Conservation (phyloP, 1,284 basidiomycete genomes). For the Cystobasidiaceae sp. region DNA sequence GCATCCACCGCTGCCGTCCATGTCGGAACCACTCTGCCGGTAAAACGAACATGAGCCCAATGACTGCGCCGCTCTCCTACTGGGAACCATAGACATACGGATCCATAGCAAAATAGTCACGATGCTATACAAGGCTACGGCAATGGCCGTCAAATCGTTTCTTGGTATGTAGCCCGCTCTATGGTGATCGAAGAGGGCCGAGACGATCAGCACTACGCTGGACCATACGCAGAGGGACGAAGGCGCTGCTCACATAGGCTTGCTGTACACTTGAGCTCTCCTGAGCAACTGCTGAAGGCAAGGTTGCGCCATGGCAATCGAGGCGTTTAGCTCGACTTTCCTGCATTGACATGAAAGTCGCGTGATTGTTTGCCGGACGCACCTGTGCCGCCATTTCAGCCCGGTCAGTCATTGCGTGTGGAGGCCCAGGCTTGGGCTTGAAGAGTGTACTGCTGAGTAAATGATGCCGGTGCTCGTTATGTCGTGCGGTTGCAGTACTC, state of each 20-base stretch:
- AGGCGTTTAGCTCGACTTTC: no score
- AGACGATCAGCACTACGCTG: not conserved
- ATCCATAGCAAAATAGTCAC: slow-evolving; percentile 15
- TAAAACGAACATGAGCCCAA: not conserved
- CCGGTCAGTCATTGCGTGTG: no score
- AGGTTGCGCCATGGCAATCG: no score
- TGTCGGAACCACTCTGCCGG: slow-evolving; percentile 10
- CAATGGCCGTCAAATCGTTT: slow-evolving; percentile 16
- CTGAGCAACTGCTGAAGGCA: not conserved
- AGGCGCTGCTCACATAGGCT: not conserved
- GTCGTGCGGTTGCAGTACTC: no score
- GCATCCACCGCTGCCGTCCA: slow-evolving; percentile 20
- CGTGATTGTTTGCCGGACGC: no score
- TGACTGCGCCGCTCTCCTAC: not conserved
- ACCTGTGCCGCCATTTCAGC: no score
- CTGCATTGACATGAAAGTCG: no score
- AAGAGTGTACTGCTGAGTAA: no score
- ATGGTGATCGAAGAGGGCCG: not conserved
- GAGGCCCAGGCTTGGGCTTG: no score
- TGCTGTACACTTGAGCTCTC: not conserved
- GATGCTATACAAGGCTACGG: slow-evolving; percentile 10
- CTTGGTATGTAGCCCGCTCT: slow-evolving; percentile 25
- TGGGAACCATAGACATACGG: not conserved
- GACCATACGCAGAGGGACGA: not conserved
- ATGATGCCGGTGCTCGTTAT: no score